Evolutionary conservation across 148 eudicot species (phyloP).

Genomic region (Rhododendron henanense): DNA sequence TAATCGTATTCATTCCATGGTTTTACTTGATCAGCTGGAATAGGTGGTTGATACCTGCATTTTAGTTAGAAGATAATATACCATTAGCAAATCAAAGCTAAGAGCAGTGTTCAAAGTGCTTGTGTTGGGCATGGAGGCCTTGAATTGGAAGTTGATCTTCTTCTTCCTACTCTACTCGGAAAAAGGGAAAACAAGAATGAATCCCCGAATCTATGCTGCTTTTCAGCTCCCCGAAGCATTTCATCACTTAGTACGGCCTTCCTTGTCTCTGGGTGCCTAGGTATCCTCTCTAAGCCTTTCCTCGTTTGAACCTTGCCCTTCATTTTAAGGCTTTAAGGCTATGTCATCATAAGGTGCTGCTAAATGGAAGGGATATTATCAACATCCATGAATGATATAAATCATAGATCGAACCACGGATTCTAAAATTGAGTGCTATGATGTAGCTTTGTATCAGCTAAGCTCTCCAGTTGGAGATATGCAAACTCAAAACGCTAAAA

Average conservation of each 20-base stretch:
- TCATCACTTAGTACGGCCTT: background rate
- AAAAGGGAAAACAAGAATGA: background rate
- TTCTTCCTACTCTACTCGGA: background rate
- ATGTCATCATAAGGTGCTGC: background rate
- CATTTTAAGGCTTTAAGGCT: background rate
- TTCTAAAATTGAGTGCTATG: background rate
- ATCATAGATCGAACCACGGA: background rate
- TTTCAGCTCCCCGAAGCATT: background rate
- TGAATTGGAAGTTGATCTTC: background rate
- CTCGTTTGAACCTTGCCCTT: background rate
- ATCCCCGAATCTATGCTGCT: background rate
- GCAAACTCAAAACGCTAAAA: too few species aligned
- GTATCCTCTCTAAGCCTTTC: background rate
- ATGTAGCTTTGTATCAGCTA: too few species aligned
- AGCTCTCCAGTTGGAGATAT: too few species aligned
- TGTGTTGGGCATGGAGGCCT: background rate
- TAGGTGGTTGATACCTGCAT: slow-evolving; percentile 30
- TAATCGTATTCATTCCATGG: slow-evolving; percentile 21
- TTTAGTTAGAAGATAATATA: background rate
- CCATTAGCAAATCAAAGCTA: background rate
- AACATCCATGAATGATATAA: background rate
- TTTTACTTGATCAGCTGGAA: slow-evolving; percentile 23
- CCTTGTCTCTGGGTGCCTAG: background rate
- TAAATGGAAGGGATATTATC: background rate
- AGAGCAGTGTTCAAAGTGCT: background rate